phyloP scores from a whole-genome alignment of 352 stramenopile species.

The Pythium folliculosum region DNA sequence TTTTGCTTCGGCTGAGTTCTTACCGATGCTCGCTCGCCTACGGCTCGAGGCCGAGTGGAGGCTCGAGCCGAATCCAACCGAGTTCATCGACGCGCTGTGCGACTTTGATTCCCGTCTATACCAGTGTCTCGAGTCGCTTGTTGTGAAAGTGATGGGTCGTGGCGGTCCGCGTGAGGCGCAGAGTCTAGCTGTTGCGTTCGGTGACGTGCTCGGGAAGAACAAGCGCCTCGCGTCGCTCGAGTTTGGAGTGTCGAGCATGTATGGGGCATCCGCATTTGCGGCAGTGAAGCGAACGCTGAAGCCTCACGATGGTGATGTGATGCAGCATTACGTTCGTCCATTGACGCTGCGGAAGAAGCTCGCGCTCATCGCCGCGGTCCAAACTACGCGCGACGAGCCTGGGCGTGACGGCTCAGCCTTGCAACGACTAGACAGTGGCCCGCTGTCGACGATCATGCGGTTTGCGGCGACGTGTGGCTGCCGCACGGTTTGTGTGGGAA shows the following conservation, averaged over 20 bases:
- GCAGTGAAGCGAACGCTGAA: neutral
- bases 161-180: neutral
- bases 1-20: neutral
- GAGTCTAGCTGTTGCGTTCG: neutral
- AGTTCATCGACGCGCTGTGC: neutral
- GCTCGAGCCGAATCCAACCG: neutral
- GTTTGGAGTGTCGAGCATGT: neutral
- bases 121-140: neutral
- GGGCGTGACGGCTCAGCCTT: neutral
- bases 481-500: neutral
- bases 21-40: neutral
- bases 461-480: neutral
- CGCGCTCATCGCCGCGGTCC: neutral
- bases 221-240: neutral
- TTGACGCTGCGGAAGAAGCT: neutral
- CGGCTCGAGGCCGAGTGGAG: neutral
- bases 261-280: neutral
- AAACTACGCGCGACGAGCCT: neutral
- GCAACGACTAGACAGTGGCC: neutral
- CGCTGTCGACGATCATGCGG: neutral
- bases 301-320: neutral
- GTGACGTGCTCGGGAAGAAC: neutral
- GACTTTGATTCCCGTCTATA: neutral
- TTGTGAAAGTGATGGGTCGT: neutral
- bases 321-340: neutral